Evolutionary conservation across 176 grass and related monocot species (phyloP).

Genomic region (Zea luxurians): DNA sequence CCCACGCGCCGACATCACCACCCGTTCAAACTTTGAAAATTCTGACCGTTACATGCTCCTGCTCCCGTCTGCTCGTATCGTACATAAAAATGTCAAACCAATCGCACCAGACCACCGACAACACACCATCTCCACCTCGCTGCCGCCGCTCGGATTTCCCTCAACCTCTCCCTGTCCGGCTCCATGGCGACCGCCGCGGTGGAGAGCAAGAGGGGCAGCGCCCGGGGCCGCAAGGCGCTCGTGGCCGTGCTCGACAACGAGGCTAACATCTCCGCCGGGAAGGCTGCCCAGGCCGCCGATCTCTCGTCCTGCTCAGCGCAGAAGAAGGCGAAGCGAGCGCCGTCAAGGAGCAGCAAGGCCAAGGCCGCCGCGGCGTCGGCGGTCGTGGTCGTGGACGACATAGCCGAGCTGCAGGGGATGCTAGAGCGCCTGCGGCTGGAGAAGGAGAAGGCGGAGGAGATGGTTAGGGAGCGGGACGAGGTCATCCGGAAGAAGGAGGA

Average conservation of each 20-base stretch:
- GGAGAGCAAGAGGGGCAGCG: slow-evolving; percentile 48
- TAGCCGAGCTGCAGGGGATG: slow-evolving; percentile 68
- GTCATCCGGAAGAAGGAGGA: slow-evolving; percentile 70
- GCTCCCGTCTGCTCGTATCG: slow-evolving; percentile 7
- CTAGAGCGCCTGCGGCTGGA: slow-evolving; percentile 72
- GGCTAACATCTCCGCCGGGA: slow-evolving; percentile 70
- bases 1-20: slow-evolving; percentile 26
- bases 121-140: neutral
- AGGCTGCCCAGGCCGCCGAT: slow-evolving; percentile 1
- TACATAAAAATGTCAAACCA: slow-evolving; percentile 11
- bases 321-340: slow-evolving; percentile 49
- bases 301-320: slow-evolving; percentile 14
- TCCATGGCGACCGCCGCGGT: slow-evolving; percentile 42
- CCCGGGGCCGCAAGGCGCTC: slow-evolving; percentile 60
- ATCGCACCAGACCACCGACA: slow-evolving; percentile 24
- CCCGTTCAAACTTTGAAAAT: slow-evolving; percentile 57
- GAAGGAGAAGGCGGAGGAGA: slow-evolving; percentile 76
- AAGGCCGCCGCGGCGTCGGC: slow-evolving; percentile 7
- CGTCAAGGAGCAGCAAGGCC: slow-evolving; percentile 37
- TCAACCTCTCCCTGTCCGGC: neutral
- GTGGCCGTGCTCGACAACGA: slow-evolving; percentile 62
- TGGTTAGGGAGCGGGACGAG: slow-evolving; percentile 69
- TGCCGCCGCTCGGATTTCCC: neutral
- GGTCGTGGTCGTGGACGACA: slow-evolving; percentile 34
- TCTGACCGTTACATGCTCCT: slow-evolving; percentile 39